A percentile compares a stretch with the other conserved stretches of the same genome.
These are phyloP conservation scores for Emmonsia crescens DNA, from an alignment of 2,329 filamentous ascomycete species.

Conservation along the genomic window DNA sequence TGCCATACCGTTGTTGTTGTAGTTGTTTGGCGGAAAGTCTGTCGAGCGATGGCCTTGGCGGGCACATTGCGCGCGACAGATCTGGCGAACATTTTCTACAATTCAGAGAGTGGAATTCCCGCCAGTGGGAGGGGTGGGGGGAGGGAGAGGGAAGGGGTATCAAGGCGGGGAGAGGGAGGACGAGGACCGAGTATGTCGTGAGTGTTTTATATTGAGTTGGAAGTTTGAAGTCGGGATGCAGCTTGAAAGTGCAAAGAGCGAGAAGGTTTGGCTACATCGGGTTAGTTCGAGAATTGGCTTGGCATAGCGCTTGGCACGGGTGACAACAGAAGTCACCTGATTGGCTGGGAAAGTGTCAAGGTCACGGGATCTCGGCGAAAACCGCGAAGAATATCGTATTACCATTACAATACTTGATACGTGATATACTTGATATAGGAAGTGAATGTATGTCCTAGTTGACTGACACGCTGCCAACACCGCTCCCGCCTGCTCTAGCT, in stretches of 20 bases:
- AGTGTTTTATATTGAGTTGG: neutral
- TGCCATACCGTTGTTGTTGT: slow-evolving; percentile 69
- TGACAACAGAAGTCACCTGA: slow-evolving; percentile 11
- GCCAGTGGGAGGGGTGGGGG: slow-evolving; percentile 22
- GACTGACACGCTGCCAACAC: neutral
- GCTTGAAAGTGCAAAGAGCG: neutral
- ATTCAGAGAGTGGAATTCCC: slow-evolving; percentile 21
- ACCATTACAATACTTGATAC: neutral
- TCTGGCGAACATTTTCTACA: slow-evolving; percentile 80
- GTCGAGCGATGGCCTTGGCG: slow-evolving; percentile 67
- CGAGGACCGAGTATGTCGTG: slow-evolving; percentile 10
- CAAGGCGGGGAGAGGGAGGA: slow-evolving; percentile 15
- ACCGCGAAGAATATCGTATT: neutral
- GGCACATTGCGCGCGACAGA: slow-evolving; percentile 82
- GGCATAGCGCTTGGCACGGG: slow-evolving; percentile 9
- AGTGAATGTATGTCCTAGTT: neutral
- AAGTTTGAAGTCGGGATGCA: neutral
- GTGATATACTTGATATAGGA: neutral
- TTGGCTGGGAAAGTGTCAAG: slow-evolving; percentile 5
- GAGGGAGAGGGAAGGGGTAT: slow-evolving; percentile 18
- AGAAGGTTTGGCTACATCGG: slow-evolving; percentile 5
- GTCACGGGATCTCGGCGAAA: slow-evolving; percentile 9
- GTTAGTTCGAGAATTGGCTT: slow-evolving; percentile 8
- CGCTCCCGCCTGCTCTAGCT: neutral
- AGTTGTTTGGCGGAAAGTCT: slow-evolving; percentile 62